phyloP scores from a whole-genome alignment of 441 rosid genomes.

The Bocquillonia castaneifolia region DNA sequence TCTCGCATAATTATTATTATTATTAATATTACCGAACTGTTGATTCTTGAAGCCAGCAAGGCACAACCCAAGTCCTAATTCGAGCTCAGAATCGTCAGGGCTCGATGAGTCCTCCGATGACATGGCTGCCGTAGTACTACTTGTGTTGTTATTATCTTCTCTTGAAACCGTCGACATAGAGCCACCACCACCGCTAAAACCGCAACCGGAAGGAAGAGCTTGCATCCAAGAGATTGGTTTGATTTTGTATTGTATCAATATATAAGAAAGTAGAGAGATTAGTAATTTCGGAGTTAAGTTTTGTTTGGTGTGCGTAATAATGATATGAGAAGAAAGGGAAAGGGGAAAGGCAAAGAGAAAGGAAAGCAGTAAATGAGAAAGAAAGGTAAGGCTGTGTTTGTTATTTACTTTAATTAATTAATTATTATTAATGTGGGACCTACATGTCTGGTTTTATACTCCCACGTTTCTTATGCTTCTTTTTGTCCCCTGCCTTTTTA shows the following conservation, averaged over 20 bases:
- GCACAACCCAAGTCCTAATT: slow-evolving; percentile 62
- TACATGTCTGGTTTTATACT: slow-evolving; percentile 37
- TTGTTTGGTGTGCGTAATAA: background rate
- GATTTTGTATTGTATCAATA: background rate
- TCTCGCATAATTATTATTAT: slow-evolving; percentile 31
- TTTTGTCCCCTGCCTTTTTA: background rate
- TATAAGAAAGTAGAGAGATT: background rate
- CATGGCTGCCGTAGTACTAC: slow-evolving; percentile 22
- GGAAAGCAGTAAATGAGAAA: background rate
- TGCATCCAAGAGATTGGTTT: slow-evolving; percentile 17
- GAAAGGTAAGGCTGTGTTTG: too few relatives aligned
- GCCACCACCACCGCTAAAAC: slow-evolving; percentile 18
- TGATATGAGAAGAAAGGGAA: background rate
- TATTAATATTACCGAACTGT: background rate
- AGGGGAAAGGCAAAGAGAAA: background rate
- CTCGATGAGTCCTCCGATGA: slow-evolving; percentile 77
- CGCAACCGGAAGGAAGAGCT: slow-evolving; percentile 19
- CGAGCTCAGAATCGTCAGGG: slow-evolving; percentile 54
- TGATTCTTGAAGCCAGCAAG: slow-evolving; percentile 41
- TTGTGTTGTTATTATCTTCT: slow-evolving; percentile 32
- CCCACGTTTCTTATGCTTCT: slow-evolving; percentile 16
- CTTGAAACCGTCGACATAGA: slow-evolving; percentile 56
- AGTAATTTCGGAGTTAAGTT: background rate
- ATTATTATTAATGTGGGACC: slow-evolving; percentile 22
- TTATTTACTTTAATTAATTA: too few relatives aligned